Base-by-base conservation (phyloP, 345 rosid species). In the Conringia planisiliqua region DNA sequence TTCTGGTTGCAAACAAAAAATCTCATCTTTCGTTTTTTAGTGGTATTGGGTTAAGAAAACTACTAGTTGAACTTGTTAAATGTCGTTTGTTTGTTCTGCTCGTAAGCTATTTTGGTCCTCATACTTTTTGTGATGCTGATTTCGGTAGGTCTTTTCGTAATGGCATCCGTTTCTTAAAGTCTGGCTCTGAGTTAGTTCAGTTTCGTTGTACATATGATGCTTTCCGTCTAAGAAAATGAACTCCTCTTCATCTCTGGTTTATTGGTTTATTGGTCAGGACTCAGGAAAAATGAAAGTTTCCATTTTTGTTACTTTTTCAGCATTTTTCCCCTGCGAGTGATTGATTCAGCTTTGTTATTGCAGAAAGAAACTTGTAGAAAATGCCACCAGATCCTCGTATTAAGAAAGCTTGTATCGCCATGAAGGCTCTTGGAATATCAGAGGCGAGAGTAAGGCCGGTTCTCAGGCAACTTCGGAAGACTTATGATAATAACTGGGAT, bases 401-500 rank as follows among this genome's bases (percentile, higher is more conserved):
- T 24, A 26, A 18, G 16, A 83, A 71, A 10, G 98, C 97, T 70
- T 88, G 82, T 48, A 43, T 27, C 12, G 86, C 97, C 4, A 90
- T 90, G 98, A 82, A 48, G 78, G 76, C 13, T 7, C 48, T 90
- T 9, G 97, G 92, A 44, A 81, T 90, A 10, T 12, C 9, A 26
- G 87, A 85, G 72, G 71, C 43, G 0, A 81, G 62, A 79, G 87
- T 83, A 57, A 89, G 82, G 59, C 88, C 90, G 5, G 91, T 89
- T 10, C 77, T 93, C 17, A 89, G 85, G 74, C 81, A 52, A 46
- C 96, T 90, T 55, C 62, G 86, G 7, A 9, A 70, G 83, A 80
- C 63, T 5, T 93, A 90, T 73, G 91, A 87, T 0, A 87, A 85
- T 32, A 88, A 90, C 8, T 90, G 97, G 93, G 83, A 79, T 32